A percentile compares a stretch with the other conserved stretches of the same genome.
Evolutionary conservation across 2,329 filamentous ascomycete species (phyloP).

Genomic region (Lecanicillium sp.): DNA sequence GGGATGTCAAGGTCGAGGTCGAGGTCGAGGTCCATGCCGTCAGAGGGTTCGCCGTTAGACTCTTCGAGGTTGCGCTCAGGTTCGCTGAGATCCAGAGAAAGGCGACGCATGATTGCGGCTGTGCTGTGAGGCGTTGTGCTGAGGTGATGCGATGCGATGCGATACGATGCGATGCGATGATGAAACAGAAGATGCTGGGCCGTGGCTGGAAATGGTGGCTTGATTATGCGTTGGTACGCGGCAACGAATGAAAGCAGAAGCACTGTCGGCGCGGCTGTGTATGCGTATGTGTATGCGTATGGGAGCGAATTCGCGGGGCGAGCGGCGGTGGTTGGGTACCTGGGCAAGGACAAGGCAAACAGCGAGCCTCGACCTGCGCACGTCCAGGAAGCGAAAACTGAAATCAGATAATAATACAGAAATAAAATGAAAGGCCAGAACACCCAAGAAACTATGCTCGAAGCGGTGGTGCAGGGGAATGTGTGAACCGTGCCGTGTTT

Average conservation of each 20-base stretch:
- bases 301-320: constrained; percentile 8
- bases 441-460: constrained; percentile 1
- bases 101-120: constrained; percentile 35
- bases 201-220: no score
- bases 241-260: no score
- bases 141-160: not conserved
- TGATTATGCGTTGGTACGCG: no score
- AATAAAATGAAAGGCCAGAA: not conserved
- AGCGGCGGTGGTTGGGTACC: constrained; percentile 5
- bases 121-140: not conserved
- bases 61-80: constrained; percentile 36
- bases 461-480: constrained; percentile 2
- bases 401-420: not conserved
- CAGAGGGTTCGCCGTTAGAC: constrained; percentile 24
- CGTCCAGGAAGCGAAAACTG: not conserved
- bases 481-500: constrained; percentile 2
- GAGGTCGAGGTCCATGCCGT: constrained; percentile 22
- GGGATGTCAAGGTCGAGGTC: constrained; percentile 35
- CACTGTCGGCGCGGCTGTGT: no score
- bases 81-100: constrained; percentile 36
- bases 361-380: not conserved
- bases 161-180: not conserved
- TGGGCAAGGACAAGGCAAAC: no score
- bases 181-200: not conserved
- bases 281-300: no score